Conservation (phyloP, 352 stramenopile species). For the Phytophthora kernoviae region DNA sequence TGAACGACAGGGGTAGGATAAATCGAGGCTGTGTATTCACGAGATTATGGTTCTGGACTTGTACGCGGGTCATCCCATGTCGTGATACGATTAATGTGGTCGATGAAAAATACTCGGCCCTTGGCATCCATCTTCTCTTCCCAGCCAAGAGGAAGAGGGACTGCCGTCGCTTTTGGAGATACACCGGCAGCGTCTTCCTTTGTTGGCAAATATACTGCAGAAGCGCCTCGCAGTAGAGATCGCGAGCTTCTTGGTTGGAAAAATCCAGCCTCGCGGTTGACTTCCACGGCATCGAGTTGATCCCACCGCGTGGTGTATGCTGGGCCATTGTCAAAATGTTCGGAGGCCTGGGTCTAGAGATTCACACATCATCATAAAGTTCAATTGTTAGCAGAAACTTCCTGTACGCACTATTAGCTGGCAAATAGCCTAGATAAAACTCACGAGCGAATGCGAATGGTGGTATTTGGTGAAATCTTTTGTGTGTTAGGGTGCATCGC, state of each 20-base stretch:
- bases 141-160: constrained; percentile 65
- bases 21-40: background rate
- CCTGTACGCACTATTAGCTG: background rate
- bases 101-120: constrained; percentile 72
- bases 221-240: constrained; percentile 71
- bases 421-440: constrained; percentile 5
- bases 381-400: background rate
- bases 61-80: constrained; percentile 70
- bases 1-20: background rate
- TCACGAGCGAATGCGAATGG: constrained; percentile 76
- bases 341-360: constrained; percentile 55
- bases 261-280: constrained; percentile 43
- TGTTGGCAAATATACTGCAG: constrained; percentile 78
- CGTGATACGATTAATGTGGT: constrained; percentile 75
- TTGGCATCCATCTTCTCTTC: constrained; percentile 74
- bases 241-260: constrained; percentile 53
- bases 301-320: constrained; percentile 22
- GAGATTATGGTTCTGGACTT: constrained; percentile 13
- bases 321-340: constrained; percentile 56
- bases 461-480: constrained; percentile 59
- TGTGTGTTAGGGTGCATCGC: constrained; percentile 82
- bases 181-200: constrained; percentile 40
- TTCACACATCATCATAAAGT: background rate
- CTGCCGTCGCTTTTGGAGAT: background rate
- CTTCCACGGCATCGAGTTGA: constrained; percentile 36